Percentiles rank a stretch among this genome's conserved stretches.
These are phyloP conservation scores for Haematococcus lacustris DNA, from an alignment of 139 green algal species.

Conservation along the genomic window DNA sequence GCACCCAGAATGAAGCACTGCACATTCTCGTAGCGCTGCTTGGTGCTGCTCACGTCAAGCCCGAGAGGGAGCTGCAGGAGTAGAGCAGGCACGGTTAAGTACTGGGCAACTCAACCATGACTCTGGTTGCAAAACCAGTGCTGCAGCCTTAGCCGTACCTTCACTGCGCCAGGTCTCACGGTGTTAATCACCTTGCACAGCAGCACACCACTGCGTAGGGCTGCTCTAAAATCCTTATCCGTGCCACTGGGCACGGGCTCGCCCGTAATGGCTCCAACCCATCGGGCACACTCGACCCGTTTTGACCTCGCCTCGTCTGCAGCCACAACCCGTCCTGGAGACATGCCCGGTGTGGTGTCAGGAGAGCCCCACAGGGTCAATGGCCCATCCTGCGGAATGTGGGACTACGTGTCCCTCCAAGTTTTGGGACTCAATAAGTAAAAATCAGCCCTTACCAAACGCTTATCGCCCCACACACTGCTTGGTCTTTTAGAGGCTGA, in stretches of 20 bases:
- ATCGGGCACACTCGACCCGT: not conserved
- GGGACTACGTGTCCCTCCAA: not conserved
- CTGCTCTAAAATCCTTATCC: not conserved
- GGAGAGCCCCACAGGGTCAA: too few species aligned
- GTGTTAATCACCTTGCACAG: constrained; percentile 2
- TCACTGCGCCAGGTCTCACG: constrained; percentile 1
- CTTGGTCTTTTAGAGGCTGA: not conserved
- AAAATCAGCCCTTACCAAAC: not conserved
- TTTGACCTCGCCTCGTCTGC: not conserved
- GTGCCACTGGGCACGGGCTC: constrained; percentile 1
- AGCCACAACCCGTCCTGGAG: not conserved
- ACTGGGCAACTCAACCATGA: too few species aligned
- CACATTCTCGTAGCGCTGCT: constrained; percentile 11
- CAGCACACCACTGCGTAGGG: not conserved
- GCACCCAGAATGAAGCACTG: constrained; percentile 41
- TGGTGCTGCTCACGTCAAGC: constrained; percentile 3
- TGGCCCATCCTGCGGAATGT: too few species aligned
- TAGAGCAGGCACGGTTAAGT: too few species aligned
- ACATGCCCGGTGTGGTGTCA: too few species aligned
- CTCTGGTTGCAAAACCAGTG: too few species aligned
- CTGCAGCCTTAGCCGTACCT: too few species aligned
- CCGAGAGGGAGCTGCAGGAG: too few species aligned
- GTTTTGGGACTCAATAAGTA: not conserved
- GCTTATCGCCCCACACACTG: not conserved
- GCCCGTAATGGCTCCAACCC: not conserved